A percentile compares a stretch with the other conserved stretches of the same genome.
Evolutionary conservation across 2,329 filamentous ascomycete species (phyloP).

Genomic region (Stachybotrys chlorohalonatus): DNA sequence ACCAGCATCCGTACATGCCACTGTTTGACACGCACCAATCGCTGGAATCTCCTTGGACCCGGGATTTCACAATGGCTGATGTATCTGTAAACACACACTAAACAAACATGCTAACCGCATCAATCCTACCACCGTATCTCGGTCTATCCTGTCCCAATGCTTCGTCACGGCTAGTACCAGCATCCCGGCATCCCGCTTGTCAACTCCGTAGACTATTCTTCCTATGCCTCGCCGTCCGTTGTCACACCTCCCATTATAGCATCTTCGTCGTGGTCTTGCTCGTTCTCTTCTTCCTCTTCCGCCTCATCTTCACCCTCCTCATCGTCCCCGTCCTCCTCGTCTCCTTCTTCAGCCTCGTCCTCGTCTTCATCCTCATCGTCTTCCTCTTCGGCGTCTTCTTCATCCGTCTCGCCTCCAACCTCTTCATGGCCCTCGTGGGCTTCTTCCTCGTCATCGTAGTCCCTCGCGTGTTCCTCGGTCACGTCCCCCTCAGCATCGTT

Average conservation of each 20-base stretch:
- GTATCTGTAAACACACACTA: too few relatives aligned
- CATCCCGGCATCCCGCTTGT: too few relatives aligned
- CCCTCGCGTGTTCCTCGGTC: too few relatives aligned
- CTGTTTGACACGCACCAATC: too few relatives aligned
- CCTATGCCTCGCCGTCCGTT: not conserved
- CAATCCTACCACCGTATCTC: too few relatives aligned
- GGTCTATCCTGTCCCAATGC: too few relatives aligned
- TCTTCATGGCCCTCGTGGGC: slow-evolving; percentile 5
- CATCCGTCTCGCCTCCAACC: slow-evolving; percentile 4
- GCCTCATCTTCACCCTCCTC: not conserved
- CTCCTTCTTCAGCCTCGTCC: slow-evolving; percentile 5
- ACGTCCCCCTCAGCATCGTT: too few relatives aligned
- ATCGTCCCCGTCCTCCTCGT: slow-evolving; percentile 4
- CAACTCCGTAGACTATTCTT: not conserved
- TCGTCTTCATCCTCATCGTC: slow-evolving; percentile 5
- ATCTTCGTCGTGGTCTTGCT: slow-evolving; percentile 1
- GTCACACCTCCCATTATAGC: not conserved
- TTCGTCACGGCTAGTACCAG: too few relatives aligned
- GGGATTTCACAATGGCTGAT: too few relatives aligned
- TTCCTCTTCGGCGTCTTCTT: slow-evolving; percentile 6
- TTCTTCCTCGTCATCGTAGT: slow-evolving; percentile 1
- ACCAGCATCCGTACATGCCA: too few relatives aligned
- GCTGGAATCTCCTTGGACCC: too few relatives aligned
- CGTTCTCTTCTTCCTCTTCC: not conserved
- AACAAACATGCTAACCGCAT: too few relatives aligned